Conservation (phyloP, 305 asterid genomes). For the Solanum hybrid region DNA sequence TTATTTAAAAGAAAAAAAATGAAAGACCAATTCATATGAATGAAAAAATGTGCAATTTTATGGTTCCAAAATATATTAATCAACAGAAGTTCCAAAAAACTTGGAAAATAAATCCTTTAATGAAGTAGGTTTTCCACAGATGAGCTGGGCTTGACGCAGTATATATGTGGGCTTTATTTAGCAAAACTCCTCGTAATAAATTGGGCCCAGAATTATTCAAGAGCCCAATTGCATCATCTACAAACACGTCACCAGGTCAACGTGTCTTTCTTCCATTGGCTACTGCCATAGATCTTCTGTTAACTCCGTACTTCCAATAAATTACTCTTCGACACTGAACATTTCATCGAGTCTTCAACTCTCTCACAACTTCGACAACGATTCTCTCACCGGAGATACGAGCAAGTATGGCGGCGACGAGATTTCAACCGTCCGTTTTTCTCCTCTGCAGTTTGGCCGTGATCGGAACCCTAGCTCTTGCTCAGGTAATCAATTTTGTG, state of each 20-base stretch:
- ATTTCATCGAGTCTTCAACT: background rate
- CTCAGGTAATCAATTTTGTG: background rate
- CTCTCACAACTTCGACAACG: background rate
- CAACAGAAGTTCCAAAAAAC: background rate
- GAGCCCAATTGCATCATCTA: background rate
- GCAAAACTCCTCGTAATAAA: background rate
- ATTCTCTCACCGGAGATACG: background rate
- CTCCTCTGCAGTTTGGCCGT: background rate
- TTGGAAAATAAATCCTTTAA: background rate
- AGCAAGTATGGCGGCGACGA: background rate
- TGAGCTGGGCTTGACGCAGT: background rate
- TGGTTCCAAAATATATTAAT: background rate
- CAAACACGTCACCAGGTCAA: background rate
- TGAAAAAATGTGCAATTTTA: background rate
- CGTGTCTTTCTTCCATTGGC: background rate
- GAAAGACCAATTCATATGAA: background rate
- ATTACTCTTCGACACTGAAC: background rate
- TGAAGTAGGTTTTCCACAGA: background rate
- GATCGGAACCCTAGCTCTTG: constrained; percentile 1
- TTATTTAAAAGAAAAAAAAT: background rate
- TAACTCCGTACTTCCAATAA: background rate
- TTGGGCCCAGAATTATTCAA: background rate
- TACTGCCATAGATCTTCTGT: background rate
- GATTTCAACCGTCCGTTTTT: background rate
- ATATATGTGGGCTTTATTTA: background rate